Conservation (phyloP, 495 filamentous ascomycete species). For the Aspergillus hancockii region DNA sequence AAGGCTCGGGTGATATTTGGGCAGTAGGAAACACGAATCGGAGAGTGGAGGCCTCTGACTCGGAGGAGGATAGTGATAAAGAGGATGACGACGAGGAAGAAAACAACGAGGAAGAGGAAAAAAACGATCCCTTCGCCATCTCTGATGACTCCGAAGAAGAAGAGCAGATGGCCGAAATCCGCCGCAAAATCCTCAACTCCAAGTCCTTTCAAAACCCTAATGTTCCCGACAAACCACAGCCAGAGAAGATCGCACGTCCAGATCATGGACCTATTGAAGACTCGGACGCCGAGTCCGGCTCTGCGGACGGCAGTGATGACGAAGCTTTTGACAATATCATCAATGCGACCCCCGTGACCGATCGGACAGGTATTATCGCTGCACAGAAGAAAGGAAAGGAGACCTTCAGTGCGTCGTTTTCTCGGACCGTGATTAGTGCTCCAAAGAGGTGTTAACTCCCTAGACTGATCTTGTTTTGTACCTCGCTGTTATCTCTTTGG, state of each 20-base stretch:
- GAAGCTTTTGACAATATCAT: slow-evolving; percentile 87
- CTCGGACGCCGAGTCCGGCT: slow-evolving; percentile 72
- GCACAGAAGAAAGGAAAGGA: slow-evolving; percentile 49
- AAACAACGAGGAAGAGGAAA: slow-evolving; percentile 45
- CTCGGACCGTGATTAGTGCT: slow-evolving; percentile 59
- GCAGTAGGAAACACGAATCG: slow-evolving; percentile 84
- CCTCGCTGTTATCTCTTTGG: neutral
- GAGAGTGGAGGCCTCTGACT: slow-evolving; percentile 49
- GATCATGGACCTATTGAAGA: slow-evolving; percentile 49
- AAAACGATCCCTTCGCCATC: slow-evolving; percentile 68
- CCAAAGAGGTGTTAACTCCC: slow-evolving; percentile 56
- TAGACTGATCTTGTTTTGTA: neutral
- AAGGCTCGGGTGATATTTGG: slow-evolving; percentile 70
- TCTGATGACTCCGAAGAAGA: slow-evolving; percentile 79
- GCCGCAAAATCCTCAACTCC: slow-evolving; percentile 79
- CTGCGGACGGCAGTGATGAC: slow-evolving; percentile 63
- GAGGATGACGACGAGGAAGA: slow-evolving; percentile 51
- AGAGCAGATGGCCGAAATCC: slow-evolving; percentile 89
- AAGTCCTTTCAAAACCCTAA: slow-evolving; percentile 76
- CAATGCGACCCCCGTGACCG: slow-evolving; percentile 80
- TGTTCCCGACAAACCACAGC: slow-evolving; percentile 50
- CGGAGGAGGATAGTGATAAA: slow-evolving; percentile 47
- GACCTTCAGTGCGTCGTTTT: slow-evolving; percentile 58
- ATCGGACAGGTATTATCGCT: slow-evolving; percentile 72
- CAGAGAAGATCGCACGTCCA: slow-evolving; percentile 57